Percentiles rank a stretch among this genome's conserved stretches.
phyloP scores from a whole-genome alignment of 176 grass and related monocot species.

The Avena eriantha region DNA sequence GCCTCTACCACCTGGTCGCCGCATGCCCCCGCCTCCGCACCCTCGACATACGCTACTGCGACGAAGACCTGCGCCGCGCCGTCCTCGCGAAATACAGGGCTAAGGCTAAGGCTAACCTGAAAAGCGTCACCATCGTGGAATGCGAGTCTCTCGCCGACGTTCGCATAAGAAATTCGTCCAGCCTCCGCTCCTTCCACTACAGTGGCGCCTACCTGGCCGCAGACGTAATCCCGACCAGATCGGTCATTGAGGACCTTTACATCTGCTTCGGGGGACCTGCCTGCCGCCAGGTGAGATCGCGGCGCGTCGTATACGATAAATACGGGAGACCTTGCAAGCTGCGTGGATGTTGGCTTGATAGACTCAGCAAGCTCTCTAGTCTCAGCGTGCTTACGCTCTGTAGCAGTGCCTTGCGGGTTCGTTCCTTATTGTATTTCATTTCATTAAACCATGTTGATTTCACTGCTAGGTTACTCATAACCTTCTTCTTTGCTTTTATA shows the following conservation, averaged over 20 bases:
- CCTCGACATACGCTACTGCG: background rate
- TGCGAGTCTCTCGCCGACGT: slow-evolving; percentile 41
- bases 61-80: background rate
- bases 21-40: background rate
- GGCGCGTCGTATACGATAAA: background rate
- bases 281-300: background rate
- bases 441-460: background rate
- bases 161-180: background rate
- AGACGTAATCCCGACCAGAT: slow-evolving; percentile 33
- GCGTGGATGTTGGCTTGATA: background rate
- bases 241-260: slow-evolving; percentile 52
- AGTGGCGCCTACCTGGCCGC: slow-evolving; percentile 6
- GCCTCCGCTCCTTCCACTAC: slow-evolving; percentile 54
- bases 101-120: background rate
- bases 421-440: background rate
- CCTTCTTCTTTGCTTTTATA: background rate
- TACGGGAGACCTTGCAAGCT: background rate
- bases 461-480: background rate
- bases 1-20: background rate
- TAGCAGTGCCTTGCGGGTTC: slow-evolving; percentile 56
- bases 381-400: slow-evolving; percentile 57
- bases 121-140: slow-evolving; percentile 53
- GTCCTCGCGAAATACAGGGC: background rate
- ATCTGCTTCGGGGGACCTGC: slow-evolving; percentile 32
- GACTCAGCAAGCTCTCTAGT: slow-evolving; percentile 30